Conservation (phyloP, 495 filamentous ascomycete genomes). For the Extremus antarcticus region DNA sequence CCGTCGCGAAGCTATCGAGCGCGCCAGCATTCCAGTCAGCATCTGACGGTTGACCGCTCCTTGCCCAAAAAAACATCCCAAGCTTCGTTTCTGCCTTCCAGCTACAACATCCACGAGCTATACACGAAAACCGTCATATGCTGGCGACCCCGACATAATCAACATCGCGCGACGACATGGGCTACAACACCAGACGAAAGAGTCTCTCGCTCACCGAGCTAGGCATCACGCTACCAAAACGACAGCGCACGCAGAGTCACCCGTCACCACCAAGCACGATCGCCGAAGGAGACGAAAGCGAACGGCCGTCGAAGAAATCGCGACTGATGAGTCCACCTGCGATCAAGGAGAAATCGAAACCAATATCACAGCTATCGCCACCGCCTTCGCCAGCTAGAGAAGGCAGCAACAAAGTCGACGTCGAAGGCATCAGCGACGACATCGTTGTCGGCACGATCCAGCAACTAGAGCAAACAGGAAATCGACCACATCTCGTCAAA, state of each 20-base stretch:
- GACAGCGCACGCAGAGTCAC: conserved; percentile 45
- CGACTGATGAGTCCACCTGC: conserved; percentile 34
- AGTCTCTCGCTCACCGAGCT: conserved; percentile 87
- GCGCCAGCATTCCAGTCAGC: conserved; percentile 2
- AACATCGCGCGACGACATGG: background rate
- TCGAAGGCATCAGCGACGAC: conserved; percentile 85
- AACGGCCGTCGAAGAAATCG: conserved; percentile 64
- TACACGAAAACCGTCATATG: background rate
- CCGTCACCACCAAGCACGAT: conserved; percentile 53
- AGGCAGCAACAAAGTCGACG: conserved; percentile 55
- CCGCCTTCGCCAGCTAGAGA: conserved; percentile 64
- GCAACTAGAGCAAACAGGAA: conserved; percentile 83
- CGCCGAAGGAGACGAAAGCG: conserved; percentile 40
- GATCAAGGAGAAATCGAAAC: conserved; percentile 35
- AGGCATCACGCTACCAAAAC: conserved; percentile 81
- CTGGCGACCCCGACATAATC: background rate
- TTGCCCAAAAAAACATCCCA: background rate
- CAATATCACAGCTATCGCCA: conserved; percentile 62
- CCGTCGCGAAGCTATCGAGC: background rate
- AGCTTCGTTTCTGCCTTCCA: background rate
- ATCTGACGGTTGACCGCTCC: background rate
- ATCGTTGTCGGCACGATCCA: conserved; percentile 88
- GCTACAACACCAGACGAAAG: conserved; percentile 55
- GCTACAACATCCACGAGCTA: background rate
- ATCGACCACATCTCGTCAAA: conserved; percentile 87